These are phyloP conservation scores for Candida schatavii DNA, from an alignment of 805 yeast species.

Conservation along the genomic window DNA sequence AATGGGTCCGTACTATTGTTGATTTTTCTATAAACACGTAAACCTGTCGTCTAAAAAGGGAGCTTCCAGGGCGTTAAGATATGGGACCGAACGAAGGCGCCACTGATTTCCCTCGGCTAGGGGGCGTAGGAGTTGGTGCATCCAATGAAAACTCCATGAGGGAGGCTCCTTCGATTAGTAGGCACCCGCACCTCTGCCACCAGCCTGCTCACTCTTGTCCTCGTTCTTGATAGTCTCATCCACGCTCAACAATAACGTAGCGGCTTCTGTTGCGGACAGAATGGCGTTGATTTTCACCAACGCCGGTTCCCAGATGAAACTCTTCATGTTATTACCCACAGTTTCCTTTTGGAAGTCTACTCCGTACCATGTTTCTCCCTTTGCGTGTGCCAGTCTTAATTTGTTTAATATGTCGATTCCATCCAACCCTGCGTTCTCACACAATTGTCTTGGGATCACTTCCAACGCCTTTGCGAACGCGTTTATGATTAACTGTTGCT, in stretches of 20 bases:
- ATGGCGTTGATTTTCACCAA: conserved; percentile 92
- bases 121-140: too few species aligned
- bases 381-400: conserved; percentile 89
- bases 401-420: conserved; percentile 92
- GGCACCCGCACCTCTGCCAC: conserved; percentile 71
- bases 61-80: too few species aligned
- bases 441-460: conserved; percentile 93
- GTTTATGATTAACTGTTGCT: conserved; percentile 87
- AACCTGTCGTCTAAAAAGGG: background rate
- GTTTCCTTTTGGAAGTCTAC: conserved; percentile 83
- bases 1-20: too few species aligned
- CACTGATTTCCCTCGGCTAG: too few species aligned
- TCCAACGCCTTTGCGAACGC: conserved; percentile 95
- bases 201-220: conserved; percentile 50
- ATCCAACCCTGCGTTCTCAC: conserved; percentile 99
- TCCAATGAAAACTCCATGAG: too few species aligned
- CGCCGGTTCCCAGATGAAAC: conserved; percentile 97
- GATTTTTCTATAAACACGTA: background rate
- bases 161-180: conserved; percentile 14
- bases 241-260: conserved; percentile 86
- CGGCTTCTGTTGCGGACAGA: conserved; percentile 95
- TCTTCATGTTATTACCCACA: conserved; percentile 79
- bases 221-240: conserved; percentile 88
- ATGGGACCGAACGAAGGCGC: too few species aligned
- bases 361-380: conserved; percentile 90